Percentiles rank a stretch among this genome's conserved stretches.
Conservation (phyloP, 2,329 filamentous ascomycete species). For the Alternaria sp. region DNA sequence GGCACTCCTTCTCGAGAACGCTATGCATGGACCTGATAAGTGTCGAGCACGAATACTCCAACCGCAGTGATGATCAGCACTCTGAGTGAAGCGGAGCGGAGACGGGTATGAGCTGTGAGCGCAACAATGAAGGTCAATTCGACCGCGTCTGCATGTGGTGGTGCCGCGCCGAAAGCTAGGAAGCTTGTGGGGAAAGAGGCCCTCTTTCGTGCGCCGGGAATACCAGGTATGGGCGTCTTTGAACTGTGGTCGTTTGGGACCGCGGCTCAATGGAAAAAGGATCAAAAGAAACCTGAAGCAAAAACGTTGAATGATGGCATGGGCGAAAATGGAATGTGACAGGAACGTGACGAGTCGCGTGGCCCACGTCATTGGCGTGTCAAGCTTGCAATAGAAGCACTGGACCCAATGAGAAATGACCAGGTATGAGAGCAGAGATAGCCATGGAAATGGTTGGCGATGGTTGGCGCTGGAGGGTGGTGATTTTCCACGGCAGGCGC, state of each 20-base stretch:
- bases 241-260: neutral
- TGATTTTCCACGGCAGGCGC: constrained; percentile 6
- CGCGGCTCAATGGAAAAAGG: neutral
- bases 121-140: neutral
- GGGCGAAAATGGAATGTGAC: neutral
- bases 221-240: neutral
- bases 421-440: constrained; percentile 5
- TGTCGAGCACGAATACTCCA: neutral
- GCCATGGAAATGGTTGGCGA: constrained; percentile 10
- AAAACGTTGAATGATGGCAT: neutral
- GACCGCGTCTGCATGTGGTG: neutral
- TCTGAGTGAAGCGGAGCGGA: constrained; percentile 1
- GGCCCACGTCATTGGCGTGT: constrained; percentile 12
- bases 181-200: neutral
- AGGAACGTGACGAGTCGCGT: constrained; percentile 6
- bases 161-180: neutral
- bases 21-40: neutral
- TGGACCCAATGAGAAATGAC: constrained; percentile 1
- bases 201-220: neutral
- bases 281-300: neutral
- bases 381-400: neutral
- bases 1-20: neutral
- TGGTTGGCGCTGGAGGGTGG: constrained; percentile 9
- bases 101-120: neutral
- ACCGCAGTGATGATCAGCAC: neutral